Evolutionary conservation across 179 eudicot species (phyloP), one percentile per base, ranked within the genome.

Genomic region (Amaranthus tricolor): DNA sequence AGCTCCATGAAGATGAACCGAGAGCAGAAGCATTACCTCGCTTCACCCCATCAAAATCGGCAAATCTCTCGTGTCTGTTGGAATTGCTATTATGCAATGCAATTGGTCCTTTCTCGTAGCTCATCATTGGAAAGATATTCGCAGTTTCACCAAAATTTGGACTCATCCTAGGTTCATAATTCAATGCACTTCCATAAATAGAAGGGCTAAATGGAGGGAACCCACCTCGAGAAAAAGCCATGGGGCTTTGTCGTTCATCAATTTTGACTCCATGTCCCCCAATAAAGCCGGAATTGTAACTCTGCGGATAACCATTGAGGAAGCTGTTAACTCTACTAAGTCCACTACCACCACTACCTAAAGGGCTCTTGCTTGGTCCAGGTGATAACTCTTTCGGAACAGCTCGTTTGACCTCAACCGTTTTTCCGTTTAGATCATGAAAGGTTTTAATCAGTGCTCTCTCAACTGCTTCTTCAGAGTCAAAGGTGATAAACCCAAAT

Each of bases 361-460:
- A 73, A 10, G 79, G 88, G 76, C 82, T 66, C 53, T 84, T 81
- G 71, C 62, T 83, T 59, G 86, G 75, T 8, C 84, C 86, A 9
- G 88, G 84, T 52, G 86, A 85, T 31, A 81, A 47, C 70, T 85
- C 88, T 59, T 85, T 85, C 48, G 88, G 88, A 76, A 85, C 88
- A 78, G 88, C 88, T 61, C 86, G 82, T 74, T 85, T 85, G 58
- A 85, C 88, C 81, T 85, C 88, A n/a, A 85, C 88, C 88, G 78
- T 78, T 63, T 85, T 85, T 48, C 88, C 84, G 76, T 81, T 81
- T 48, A 85, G 86, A 58, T 85, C 88, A 68, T 83, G 88, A 48
- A 85, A 85, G 50, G 80, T 80, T 69, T 67, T 83, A 52, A 78
- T 57, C 73, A 85, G 52, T 68, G 85, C 80, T 67, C 86, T 81